Conservation (phyloP, 441 rosid genomes). For the Erodium texanum region DNA sequence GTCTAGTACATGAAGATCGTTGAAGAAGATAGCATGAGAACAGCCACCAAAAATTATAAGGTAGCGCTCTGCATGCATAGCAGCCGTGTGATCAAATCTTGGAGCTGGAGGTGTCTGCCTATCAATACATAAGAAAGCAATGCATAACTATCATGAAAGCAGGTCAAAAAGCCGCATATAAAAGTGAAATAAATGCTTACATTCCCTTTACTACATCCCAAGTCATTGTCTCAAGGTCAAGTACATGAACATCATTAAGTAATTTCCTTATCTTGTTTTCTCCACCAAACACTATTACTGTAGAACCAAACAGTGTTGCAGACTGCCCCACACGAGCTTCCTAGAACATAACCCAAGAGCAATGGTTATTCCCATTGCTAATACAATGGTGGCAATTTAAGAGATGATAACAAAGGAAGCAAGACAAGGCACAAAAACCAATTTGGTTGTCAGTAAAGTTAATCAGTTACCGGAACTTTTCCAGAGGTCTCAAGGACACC, state of each 20-base stretch:
- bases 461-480: constrained; percentile 57
- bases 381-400: not conserved
- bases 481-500: constrained; percentile 65
- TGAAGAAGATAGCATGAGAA: constrained; percentile 83
- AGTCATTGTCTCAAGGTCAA: constrained; percentile 76
- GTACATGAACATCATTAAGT: constrained; percentile 66
- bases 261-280: constrained; percentile 71
- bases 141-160: constrained; percentile 23
- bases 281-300: constrained; percentile 75
- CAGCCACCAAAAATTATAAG: constrained; percentile 90
- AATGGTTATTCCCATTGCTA: not conserved
- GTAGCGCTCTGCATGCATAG: constrained; percentile 61
- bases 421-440: not conserved
- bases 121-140: constrained; percentile 32
- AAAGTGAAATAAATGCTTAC: constrained; percentile 38
- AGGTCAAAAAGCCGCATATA: constrained; percentile 11
- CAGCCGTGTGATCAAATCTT: constrained; percentile 91
- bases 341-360: constrained; percentile 35
- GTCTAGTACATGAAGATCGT: constrained; percentile 86
- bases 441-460: constrained; percentile 2
- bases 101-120: constrained; percentile 95
- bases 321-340: constrained; percentile 90
- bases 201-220: constrained; percentile 63
- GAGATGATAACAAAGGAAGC: not conserved
- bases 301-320: constrained; percentile 63